Conservation (phyloP, 345 rosid species). For the Theobroma cacao region DNA sequence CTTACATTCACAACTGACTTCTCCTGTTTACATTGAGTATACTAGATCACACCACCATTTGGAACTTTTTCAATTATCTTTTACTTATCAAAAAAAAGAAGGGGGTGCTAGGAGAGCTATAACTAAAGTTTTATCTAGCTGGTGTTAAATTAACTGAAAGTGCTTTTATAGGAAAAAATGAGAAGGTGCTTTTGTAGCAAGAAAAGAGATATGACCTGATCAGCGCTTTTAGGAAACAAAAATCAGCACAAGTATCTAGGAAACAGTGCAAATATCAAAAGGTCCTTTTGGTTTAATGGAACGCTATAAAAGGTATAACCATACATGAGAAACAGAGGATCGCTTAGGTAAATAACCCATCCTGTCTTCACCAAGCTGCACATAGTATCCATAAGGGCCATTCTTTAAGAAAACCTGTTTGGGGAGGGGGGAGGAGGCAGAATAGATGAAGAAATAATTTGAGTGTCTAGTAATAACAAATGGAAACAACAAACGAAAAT, state of each 20-base stretch:
- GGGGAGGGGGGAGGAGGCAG: neutral
- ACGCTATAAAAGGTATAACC: conserved; percentile 10
- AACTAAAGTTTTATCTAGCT: neutral
- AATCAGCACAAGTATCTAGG: neutral
- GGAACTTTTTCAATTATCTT: neutral
- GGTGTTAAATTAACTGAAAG: neutral
- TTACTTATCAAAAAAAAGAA: neutral
- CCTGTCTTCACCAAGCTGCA: conserved; percentile 94
- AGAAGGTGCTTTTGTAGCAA: neutral
- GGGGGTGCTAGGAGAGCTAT: neutral
- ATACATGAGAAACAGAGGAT: conserved; percentile 73
- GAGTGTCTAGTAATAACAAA: conserved; percentile 4
- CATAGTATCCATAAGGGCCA: conserved; percentile 91
- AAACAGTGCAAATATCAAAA: neutral
- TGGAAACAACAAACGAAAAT: neutral
- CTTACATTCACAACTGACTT: neutral
- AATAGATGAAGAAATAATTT: neutral
- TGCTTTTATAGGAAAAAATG: too few species aligned
- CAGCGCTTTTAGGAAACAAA: neutral
- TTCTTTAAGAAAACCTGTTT: conserved; percentile 74
- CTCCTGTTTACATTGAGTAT: neutral
- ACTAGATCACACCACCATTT: neutral
- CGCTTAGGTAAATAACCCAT: conserved; percentile 73
- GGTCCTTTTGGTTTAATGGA: neutral
- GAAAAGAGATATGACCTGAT: neutral